phyloP scores from a whole-genome alignment of 1,284 basidiomycete genomes.

The Microbotryum silenes-acaulis region DNA sequence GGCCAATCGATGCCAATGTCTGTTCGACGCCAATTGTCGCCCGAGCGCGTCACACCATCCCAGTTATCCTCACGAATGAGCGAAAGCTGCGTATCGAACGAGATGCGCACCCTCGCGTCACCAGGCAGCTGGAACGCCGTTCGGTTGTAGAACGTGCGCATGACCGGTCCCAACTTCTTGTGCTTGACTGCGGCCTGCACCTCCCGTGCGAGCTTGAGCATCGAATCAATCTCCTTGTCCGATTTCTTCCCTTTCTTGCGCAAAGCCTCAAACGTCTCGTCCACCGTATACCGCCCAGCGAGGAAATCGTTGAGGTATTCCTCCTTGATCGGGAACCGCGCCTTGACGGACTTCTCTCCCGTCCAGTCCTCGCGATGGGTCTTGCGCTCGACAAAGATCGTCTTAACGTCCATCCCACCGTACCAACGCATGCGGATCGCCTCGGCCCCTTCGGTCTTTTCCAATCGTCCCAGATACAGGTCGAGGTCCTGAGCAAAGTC shows the following conservation, averaged over 20 bases:
- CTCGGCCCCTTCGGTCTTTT: slow-evolving; percentile 98
- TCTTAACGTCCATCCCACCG: slow-evolving; percentile 63
- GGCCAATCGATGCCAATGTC: slow-evolving; percentile 62
- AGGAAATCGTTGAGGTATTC: slow-evolving; percentile 89
- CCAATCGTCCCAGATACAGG: slow-evolving; percentile 91
- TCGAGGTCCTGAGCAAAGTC: slow-evolving; percentile 86
- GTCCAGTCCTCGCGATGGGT: slow-evolving; percentile 99
- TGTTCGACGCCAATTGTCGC: slow-evolving; percentile 85
- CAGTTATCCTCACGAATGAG: slow-evolving; percentile 96
- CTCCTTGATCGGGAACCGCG: slow-evolving; percentile 94
- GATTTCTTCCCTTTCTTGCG: slow-evolving; percentile 89
- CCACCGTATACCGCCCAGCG: slow-evolving; percentile 83
- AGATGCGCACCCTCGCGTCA: slow-evolving; percentile 94
- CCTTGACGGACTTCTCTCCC: slow-evolving; percentile 97
- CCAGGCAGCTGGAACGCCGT: slow-evolving; percentile 98
- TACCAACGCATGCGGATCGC: slow-evolving; percentile 96
- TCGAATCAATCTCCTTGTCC: slow-evolving; percentile 83
- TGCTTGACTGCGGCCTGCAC: slow-evolving; percentile 86
- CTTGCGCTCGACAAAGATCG: slow-evolving; percentile 98
- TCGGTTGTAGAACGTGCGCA: slow-evolving; percentile 98
- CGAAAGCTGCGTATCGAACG: slow-evolving; percentile 91
- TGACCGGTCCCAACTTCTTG: slow-evolving; percentile 79
- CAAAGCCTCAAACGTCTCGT: slow-evolving; percentile 83
- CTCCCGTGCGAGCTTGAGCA: slow-evolving; percentile 94
- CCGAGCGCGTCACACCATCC: slow-evolving; percentile 70